Percentiles rank a stretch among this genome's conserved stretches.
Evolutionary conservation across 257 asterid genomes (phyloP).

Genomic region (Verbascum thapsus): DNA sequence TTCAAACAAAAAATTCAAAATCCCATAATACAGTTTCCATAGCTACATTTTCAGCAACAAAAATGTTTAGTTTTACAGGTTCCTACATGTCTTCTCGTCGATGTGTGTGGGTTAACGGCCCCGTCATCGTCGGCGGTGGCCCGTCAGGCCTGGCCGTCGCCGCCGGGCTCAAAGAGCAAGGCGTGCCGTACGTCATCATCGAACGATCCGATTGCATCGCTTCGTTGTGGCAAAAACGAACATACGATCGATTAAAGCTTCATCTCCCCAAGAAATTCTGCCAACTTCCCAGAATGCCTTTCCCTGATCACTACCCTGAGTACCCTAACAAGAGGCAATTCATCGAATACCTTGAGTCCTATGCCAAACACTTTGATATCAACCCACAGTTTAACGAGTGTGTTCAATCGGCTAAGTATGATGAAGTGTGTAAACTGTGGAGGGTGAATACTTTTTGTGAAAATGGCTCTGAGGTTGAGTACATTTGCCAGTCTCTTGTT

Average conservation of each 20-base stretch:
- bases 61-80: slow-evolving; percentile 58
- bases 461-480: slow-evolving; percentile 60
- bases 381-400: slow-evolving; percentile 68
- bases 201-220: slow-evolving; percentile 89
- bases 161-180: slow-evolving; percentile 70
- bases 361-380: slow-evolving; percentile 57
- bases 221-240: slow-evolving; percentile 83
- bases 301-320: slow-evolving; percentile 82
- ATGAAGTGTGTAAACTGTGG: slow-evolving; percentile 64
- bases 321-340: slow-evolving; percentile 74
- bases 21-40: no score
- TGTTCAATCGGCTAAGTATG: slow-evolving; percentile 79
- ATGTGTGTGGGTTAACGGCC: slow-evolving; percentile 89
- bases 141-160: slow-evolving; percentile 96
- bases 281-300: slow-evolving; percentile 67
- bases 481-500: slow-evolving; percentile 81
- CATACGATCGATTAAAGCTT: slow-evolving; percentile 80
- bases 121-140: slow-evolving; percentile 87
- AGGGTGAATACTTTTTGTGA: slow-evolving; percentile 52
- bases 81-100: slow-evolving; percentile 47
- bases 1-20: no score
- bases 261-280: slow-evolving; percentile 86
- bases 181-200: slow-evolving; percentile 66
- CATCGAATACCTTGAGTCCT: slow-evolving; percentile 67
- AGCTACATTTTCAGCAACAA: slow-evolving; percentile 4